Conservation (phyloP, 169 alveolate species). For the Eimeria sp. region DNA sequence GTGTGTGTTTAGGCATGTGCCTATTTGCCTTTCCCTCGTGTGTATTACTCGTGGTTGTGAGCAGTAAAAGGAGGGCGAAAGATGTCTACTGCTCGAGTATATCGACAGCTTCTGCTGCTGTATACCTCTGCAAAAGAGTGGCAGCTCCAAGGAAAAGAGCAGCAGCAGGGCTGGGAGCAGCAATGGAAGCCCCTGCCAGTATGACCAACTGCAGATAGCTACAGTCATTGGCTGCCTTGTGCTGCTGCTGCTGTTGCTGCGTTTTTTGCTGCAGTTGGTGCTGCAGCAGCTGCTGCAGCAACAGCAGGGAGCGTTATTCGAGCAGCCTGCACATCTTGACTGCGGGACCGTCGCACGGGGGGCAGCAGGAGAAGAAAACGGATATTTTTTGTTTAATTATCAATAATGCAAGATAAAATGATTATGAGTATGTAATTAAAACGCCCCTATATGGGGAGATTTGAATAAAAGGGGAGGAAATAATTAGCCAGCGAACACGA, state of each 20-base stretch:
- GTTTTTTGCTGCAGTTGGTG: background rate
- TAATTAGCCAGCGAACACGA: background rate
- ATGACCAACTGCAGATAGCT: background rate
- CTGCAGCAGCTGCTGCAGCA: background rate
- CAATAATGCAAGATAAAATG: background rate
- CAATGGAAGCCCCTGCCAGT: background rate
- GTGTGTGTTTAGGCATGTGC: background rate
- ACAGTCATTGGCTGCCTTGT: background rate
- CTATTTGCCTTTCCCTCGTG: background rate
- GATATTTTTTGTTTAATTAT: background rate
- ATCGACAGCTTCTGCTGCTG: background rate
- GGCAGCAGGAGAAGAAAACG: background rate
- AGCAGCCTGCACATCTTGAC: background rate
- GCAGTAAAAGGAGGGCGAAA: background rate
- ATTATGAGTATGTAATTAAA: background rate
- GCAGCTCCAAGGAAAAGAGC: background rate
- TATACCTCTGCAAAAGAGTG: background rate
- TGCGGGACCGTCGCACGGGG: background rate
- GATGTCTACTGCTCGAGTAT: background rate
- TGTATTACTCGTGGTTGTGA: background rate
- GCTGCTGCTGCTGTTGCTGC: slow-evolving; percentile 1
- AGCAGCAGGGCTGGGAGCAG: background rate
- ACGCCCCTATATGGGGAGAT: background rate
- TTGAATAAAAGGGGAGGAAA: background rate
- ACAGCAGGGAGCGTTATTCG: background rate